phyloP scores from a whole-genome alignment of 2,329 filamentous ascomycete genomes.

The Raffaelea arxii region DNA sequence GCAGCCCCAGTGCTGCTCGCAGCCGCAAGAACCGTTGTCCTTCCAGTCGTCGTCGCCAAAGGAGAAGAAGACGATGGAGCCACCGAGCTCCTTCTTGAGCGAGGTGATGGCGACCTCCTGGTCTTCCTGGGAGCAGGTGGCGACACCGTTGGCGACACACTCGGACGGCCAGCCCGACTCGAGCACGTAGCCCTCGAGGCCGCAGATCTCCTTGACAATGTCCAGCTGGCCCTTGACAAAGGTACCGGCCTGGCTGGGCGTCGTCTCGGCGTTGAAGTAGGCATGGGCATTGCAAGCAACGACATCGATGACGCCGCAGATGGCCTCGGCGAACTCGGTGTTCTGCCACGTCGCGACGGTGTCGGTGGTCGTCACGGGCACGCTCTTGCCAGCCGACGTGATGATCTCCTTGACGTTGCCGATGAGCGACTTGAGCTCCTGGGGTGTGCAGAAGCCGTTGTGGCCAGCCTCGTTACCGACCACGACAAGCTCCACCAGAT shows the following conservation, averaged over 20 bases:
- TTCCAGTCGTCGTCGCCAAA: slow-evolving; percentile 79
- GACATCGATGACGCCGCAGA: slow-evolving; percentile 70
- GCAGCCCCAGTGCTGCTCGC: slow-evolving; percentile 77
- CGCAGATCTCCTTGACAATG: slow-evolving; percentile 61
- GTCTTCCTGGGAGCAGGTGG: slow-evolving; percentile 55
- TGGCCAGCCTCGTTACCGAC: slow-evolving; percentile 88
- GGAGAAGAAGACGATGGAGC: slow-evolving; percentile 71
- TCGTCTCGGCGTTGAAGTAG: slow-evolving; percentile 73
- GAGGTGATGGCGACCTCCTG: slow-evolving; percentile 64
- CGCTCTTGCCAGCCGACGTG: slow-evolving; percentile 55
- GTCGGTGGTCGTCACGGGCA: slow-evolving; percentile 76
- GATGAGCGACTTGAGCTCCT: slow-evolving; percentile 63
- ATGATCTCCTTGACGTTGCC: slow-evolving; percentile 54
- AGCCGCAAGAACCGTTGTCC: slow-evolving; percentile 52
- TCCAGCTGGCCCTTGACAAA: slow-evolving; percentile 71
- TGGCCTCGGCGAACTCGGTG: slow-evolving; percentile 39
- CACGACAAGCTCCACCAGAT: slow-evolving; percentile 67
- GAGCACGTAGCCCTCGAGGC: slow-evolving; percentile 67
- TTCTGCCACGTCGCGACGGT: slow-evolving; percentile 69
- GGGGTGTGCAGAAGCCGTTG: slow-evolving; percentile 56
- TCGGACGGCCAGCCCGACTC: slow-evolving; percentile 82
- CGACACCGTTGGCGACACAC: slow-evolving; percentile 61
- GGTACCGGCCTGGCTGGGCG: slow-evolving; percentile 56
- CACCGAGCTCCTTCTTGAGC: slow-evolving; percentile 57
- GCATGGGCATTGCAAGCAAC: slow-evolving; percentile 83